Evolutionary conservation across 129 eudicot genomes (phyloP), one percentile per base, ranked within the genome.

Genomic region (Gnaphalium uliginosum): DNA sequence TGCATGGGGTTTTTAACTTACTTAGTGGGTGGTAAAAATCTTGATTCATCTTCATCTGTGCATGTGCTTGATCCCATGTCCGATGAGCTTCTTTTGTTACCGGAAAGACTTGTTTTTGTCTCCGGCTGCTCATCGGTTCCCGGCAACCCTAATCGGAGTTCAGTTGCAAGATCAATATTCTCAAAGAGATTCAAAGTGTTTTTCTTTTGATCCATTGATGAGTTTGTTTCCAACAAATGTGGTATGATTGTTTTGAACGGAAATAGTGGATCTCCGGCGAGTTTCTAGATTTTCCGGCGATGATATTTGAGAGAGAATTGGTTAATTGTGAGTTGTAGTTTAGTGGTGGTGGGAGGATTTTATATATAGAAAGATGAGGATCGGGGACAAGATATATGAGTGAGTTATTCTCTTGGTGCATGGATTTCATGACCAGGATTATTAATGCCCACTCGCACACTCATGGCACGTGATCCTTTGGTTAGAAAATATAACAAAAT

Each of bases 81-180:
- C 51, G 87, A 77, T 57, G 86, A 80, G 29, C 85, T 72, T 84
- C 96, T 84, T 81, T 90, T 90, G 76, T 72, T 87, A 18, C 75
- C 75, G n/a, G 80, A 68, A 63, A 82, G 69, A 66, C 76, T 30
- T 8, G 17, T n/a, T 43, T 62, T 79, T 18, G 48, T 75, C 69
- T 83, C 86, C 8, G 85, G 26, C 8, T 73, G 57, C 66, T 83
- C 87, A 27, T 83, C 84, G 80, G 76, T 66, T 64, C 96, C 96
- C 1, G 96, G 96, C 25, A 90, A 71, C 17, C 96, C 96, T 74
- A 88, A 73, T 73, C 85, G 57, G 37, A 88, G 80, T 68, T 88
- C 92, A 54, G 92, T 87, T 68, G 86, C 89, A n/a, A 88, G 83
- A 81, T 83, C 87, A 6, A 39, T 14, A 62, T 76, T 41, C 9